Base-by-base conservation (phyloP, 495 filamentous ascomycete species). In the Lepraria neglecta region DNA sequence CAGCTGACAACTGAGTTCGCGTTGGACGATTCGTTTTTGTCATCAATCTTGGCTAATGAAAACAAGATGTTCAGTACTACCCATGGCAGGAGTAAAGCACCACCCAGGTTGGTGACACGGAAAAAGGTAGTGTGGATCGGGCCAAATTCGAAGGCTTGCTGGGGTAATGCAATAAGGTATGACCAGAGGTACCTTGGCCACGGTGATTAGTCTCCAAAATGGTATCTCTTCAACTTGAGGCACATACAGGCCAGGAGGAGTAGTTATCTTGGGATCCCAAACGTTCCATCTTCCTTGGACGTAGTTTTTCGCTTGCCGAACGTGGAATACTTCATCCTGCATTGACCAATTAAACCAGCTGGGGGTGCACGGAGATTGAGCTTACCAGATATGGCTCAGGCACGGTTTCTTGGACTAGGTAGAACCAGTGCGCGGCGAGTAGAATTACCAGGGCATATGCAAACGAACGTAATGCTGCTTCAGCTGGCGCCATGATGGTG, bases 181-280 rank as follows among this genome's bases (percentile, higher is more conserved):
- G 79, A 78, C 38, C 84, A 70, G 38, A 81, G 67, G 64, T 90
- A 87, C 27, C 82, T 83, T 58, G 54, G 40, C 12, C 6, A 67
- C 42, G 38, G 47, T 60, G 64, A 58, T 59, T 40, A 58, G 15
- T 7, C 50, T 35, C 30, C 9, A 21, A 4, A 48, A 4, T 33
- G 42, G 14, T 33, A 28, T 35, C n/a, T 27, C 3, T 15, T 21
- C 12, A 35, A 45, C 4, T 14, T 35, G 28, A 24, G n/a, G 27
- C 42, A 82, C 77, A 67, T 79, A 96, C 76, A 97, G 78, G 21
- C 92, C 95, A 7, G 94, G 91, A 2, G 94, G 94, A 3, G 94
- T 98, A 10, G 94, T 98, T 64, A 98, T 90, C 69, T 97, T 97
- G 15, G 90, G 87, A 73, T 98, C 92, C 95, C 95, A 98, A 19